Percentiles rank a stretch among this genome's conserved stretches.
Conservation (phyloP, 2,329 filamentous ascomycete species). For the Leptosphaerulina australis region DNA sequence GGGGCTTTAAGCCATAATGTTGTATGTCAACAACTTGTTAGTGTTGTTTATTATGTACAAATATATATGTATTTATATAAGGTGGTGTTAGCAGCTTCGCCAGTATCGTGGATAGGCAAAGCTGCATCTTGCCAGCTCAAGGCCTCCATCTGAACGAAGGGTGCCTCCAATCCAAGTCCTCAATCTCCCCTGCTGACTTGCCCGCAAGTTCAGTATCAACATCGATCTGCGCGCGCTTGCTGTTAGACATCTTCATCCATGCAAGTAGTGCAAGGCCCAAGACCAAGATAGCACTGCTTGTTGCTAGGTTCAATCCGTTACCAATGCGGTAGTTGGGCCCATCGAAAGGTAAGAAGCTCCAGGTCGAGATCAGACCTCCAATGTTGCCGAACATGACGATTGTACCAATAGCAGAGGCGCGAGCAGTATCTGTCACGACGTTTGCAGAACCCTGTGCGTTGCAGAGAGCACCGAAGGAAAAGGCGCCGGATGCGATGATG, state of each 20-base stretch:
- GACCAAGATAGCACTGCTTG: conserved; percentile 62
- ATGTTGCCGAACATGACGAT: conserved; percentile 76
- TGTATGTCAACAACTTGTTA: background rate
- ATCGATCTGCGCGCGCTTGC: conserved; percentile 60
- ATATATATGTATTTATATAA: background rate
- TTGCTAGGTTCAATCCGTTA: conserved; percentile 72
- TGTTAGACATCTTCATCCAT: conserved; percentile 70
- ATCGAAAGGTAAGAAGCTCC: conserved; percentile 68
- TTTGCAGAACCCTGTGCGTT: conserved; percentile 73
- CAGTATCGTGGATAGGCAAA: too few relatives aligned
- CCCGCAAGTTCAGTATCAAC: conserved; percentile 63
- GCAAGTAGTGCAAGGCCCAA: conserved; percentile 56
- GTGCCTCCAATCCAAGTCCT: conserved; percentile 55
- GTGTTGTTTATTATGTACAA: background rate
- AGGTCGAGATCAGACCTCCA: conserved; percentile 71
- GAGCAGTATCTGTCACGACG: conserved; percentile 72
- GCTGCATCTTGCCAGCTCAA: conserved; percentile 18
- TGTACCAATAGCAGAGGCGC: conserved; percentile 68
- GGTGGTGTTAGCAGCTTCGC: too few relatives aligned
- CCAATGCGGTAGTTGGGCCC: conserved; percentile 71
- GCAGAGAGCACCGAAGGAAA: conserved; percentile 67
- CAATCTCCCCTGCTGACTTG: conserved; percentile 42
- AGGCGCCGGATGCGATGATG: conserved; percentile 68
- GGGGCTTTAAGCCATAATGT: too few relatives aligned
- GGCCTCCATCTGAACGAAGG: conserved; percentile 68